phyloP scores from a whole-genome alignment of 169 alveolate species.

The Plasmodium knowlesi region DNA sequence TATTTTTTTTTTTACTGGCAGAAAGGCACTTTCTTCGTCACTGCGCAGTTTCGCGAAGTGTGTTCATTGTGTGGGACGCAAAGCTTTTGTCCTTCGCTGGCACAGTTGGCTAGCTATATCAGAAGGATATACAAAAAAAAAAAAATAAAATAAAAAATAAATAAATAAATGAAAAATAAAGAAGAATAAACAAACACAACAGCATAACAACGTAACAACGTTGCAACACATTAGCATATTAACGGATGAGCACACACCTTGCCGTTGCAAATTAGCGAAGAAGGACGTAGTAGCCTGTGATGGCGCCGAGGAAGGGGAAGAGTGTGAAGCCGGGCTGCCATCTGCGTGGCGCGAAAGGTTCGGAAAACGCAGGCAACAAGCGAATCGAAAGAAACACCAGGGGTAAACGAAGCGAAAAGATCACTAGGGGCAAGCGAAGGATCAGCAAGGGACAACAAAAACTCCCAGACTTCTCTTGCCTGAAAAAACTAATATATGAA shows the following conservation, averaged over 20 bases:
- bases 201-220: background rate
- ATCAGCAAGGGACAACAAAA: slow-evolving; percentile 9
- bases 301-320: background rate
- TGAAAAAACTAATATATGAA: slow-evolving; percentile 66
- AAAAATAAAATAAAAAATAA: background rate
- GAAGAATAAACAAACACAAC: background rate
- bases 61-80: background rate
- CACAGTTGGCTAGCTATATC: background rate
- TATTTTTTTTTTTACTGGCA: background rate
- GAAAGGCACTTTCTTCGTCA: background rate
- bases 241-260: background rate
- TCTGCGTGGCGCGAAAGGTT: background rate
- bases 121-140: background rate
- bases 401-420: background rate
- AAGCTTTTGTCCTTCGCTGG: background rate
- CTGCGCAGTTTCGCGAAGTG: background rate
- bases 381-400: background rate
- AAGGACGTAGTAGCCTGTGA: background rate
- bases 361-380: background rate
- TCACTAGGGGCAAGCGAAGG: slow-evolving; percentile 9
- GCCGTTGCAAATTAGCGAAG: background rate
- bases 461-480: slow-evolving; percentile 68
- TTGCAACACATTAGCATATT: background rate
- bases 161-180: too few species aligned
- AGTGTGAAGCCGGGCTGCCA: background rate